Conservation (phyloP, 1,284 basidiomycete species). For the Tausonia pullulans region DNA sequence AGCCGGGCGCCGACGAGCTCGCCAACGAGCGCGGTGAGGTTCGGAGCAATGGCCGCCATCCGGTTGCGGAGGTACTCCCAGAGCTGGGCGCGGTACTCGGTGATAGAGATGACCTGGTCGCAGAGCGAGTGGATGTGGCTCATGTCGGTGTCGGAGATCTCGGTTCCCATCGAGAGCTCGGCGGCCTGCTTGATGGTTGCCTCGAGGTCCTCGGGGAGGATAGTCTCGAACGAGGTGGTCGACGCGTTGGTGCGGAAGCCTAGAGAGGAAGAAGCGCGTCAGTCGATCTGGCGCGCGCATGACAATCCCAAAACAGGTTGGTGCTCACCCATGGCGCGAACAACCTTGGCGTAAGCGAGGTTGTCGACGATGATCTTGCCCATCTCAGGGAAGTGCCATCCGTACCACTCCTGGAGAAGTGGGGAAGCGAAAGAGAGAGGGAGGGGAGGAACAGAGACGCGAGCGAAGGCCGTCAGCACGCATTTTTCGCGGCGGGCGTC, state of each 20-base stretch:
- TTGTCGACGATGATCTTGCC: slow-evolving; percentile 97
- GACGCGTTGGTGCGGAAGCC: slow-evolving; percentile 88
- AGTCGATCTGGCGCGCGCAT: not conserved
- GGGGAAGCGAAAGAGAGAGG: slow-evolving; percentile 10
- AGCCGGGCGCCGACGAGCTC: slow-evolving; percentile 92
- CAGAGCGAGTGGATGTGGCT: slow-evolving; percentile 87
- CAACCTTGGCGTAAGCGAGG: slow-evolving; percentile 86
- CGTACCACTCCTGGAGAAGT: slow-evolving; percentile 84
- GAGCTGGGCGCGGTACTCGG: slow-evolving; percentile 84
- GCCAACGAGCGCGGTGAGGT: slow-evolving; percentile 88
- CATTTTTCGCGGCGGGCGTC: not conserved
- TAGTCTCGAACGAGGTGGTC: slow-evolving; percentile 70
- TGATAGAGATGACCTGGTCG: slow-evolving; percentile 94
- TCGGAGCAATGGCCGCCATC: slow-evolving; percentile 95
- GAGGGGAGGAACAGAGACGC: not conserved
- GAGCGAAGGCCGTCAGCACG: not conserved
- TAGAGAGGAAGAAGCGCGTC: slow-evolving; percentile 25
- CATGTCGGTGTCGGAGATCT: slow-evolving; percentile 93
- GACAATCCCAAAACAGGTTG: not conserved
- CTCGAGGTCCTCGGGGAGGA: slow-evolving; percentile 92
- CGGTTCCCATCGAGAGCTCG: slow-evolving; percentile 96
- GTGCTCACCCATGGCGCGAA: slow-evolving; percentile 65
- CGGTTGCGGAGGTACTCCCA: slow-evolving; percentile 91
- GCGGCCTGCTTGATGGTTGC: slow-evolving; percentile 82
- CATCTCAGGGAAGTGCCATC: slow-evolving; percentile 99